phyloP scores from a whole-genome alignment of 371 early-diverging fungal species.

The Mucor irregularis region DNA sequence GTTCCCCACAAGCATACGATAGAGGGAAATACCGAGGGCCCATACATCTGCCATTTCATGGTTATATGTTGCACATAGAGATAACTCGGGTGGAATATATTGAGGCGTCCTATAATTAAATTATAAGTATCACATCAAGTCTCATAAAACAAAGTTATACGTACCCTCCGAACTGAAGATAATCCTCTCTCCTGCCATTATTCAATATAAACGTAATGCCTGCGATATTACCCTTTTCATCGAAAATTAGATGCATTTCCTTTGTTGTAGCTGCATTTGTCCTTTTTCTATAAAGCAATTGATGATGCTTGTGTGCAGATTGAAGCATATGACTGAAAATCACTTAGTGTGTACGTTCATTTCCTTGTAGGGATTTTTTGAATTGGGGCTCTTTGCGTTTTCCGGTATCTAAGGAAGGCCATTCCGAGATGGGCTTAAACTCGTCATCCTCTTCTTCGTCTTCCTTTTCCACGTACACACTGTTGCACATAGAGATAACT shows the following conservation, averaged over 20 bases:
- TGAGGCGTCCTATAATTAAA: constrained; percentile 29
- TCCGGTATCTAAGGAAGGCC: background rate
- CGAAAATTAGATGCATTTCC: constrained; percentile 15
- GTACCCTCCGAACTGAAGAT: constrained; percentile 24
- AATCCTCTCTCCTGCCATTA: constrained; percentile 14
- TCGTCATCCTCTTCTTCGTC: too few species aligned
- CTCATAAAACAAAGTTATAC: background rate
- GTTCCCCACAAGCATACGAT: constrained; percentile 40
- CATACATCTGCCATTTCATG: constrained; percentile 33
- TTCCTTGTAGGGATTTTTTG: background rate
- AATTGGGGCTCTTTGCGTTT: constrained; percentile 15
- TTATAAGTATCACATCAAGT: background rate
- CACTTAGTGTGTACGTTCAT: constrained; percentile 23
- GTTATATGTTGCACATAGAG: constrained; percentile 6
- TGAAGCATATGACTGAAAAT: constrained; percentile 26
- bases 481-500: constrained; percentile 11
- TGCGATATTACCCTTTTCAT: constrained; percentile 15
- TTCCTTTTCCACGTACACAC: too few species aligned
- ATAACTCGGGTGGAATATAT: constrained; percentile 45
- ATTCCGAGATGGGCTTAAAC: background rate
- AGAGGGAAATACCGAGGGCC: constrained; percentile 46
- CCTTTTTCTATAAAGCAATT: too few species aligned
- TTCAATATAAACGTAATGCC: constrained; percentile 16
- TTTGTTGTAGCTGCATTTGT: constrained; percentile 6
- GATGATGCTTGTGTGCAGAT: constrained; percentile 19